Conservation (phyloP, 2,329 filamentous ascomycete genomes). For the Tolypocladium inflatum region DNA sequence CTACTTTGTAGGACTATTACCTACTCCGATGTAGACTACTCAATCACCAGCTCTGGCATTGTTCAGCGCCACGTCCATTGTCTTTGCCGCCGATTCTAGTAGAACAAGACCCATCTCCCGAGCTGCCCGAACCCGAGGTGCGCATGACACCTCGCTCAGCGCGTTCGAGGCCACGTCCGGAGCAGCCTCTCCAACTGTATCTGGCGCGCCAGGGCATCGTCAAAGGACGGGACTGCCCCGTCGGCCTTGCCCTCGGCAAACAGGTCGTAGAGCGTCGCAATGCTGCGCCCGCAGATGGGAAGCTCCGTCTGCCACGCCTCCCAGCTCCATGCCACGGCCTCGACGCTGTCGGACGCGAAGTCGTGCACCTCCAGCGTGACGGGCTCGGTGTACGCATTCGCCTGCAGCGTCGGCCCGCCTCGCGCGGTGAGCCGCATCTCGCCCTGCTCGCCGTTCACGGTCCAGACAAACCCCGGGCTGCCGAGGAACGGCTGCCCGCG, state of each 20-base stretch:
- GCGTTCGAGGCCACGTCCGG: slow-evolving; percentile 6
- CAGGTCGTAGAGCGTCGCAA: slow-evolving; percentile 47
- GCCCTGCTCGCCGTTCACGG: slow-evolving; percentile 40
- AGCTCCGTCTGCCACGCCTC: slow-evolving; percentile 36
- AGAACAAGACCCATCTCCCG: too few species aligned
- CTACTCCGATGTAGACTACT: too few species aligned
- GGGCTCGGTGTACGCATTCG: slow-evolving; percentile 22
- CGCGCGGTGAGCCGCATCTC: slow-evolving; percentile 32
- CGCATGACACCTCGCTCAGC: background rate
- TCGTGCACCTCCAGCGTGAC: slow-evolving; percentile 42
- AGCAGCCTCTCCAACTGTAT: slow-evolving; percentile 30
- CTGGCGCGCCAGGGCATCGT: slow-evolving; percentile 35
- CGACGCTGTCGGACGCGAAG: slow-evolving; percentile 32
- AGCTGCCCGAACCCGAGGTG: too few species aligned
- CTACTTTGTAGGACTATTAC: too few species aligned
- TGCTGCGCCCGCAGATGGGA: slow-evolving; percentile 32
- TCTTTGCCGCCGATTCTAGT: too few species aligned
- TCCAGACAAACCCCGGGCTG: slow-evolving; percentile 36
- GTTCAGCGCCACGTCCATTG: too few species aligned
- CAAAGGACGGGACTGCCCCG: slow-evolving; percentile 22
- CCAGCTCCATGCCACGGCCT: slow-evolving; percentile 33
- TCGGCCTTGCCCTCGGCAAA: slow-evolving; percentile 27
- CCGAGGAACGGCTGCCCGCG: slow-evolving; percentile 39
- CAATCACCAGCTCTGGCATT: too few species aligned
- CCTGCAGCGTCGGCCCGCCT: slow-evolving; percentile 18